Evolutionary conservation across 768 basidiomycete species (phyloP), one percentile per base, ranked within the genome.

Genomic region (Pleurotus djamor): DNA sequence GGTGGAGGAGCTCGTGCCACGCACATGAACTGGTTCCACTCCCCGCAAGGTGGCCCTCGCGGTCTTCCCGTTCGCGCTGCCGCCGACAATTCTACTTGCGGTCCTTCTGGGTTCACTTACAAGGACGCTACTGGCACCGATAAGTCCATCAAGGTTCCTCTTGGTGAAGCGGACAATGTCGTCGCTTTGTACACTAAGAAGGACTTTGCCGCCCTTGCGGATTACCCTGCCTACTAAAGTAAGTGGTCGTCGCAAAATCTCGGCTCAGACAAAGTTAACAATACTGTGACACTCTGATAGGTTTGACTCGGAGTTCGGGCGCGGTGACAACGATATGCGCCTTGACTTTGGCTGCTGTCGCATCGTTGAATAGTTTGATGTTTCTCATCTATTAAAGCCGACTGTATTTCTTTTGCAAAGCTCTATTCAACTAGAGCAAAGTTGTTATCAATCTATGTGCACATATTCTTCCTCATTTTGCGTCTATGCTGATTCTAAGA

Each of bases 11-110:
- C 55, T 34, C 38, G 45, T 32, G 55, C 55, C 10, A 48, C 38
- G 43, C 45, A 44, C 55, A 57, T 57, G 55, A 57, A 57, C 55
- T 57, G 55, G 55, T 57, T 57, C 55, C 43, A 57, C 55, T 57
- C 55, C 3, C 43, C 55, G 21, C 41, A 48, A n/a, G 45, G 55
- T 21, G 21, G 38, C 45, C 32, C 21, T 6, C 17, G 41, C 41
- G 4, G 43, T 21, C 13, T 57, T 16, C 5, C 41, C 13, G 16
- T 17, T 8, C 41, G 34, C 43, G 55, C 8, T 2, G 50, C 4
- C 14, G 10, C 50, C 12, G 55, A 10, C 45, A 58, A 49, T 10
- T 34, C 44, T 1, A 49, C 47, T 16, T 48, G 44, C 33, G 48
- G 32, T 10, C 45, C 41, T 32, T 44, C 55, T 28, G 55, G 41